Percentiles rank a stretch among this genome's conserved stretches.
These are phyloP conservation scores for Rhizoclosmatium globosum DNA, from an alignment of 192 early-diverging fungal genomes.

Conservation along the genomic window DNA sequence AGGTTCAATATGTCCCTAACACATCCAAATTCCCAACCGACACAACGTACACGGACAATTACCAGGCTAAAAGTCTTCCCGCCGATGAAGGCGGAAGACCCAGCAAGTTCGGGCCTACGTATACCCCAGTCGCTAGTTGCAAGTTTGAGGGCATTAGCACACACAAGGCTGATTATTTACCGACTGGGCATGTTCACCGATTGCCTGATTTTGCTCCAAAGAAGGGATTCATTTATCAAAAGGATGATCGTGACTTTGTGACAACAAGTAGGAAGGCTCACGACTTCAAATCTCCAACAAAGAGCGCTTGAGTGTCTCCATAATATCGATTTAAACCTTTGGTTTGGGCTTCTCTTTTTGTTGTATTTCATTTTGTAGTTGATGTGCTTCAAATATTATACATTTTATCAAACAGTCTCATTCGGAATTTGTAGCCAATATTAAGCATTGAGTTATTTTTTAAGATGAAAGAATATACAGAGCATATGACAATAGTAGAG, in stretches of 20 bases:
- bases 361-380: not conserved
- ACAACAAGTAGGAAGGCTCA: conserved; percentile 42
- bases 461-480: too few relatives aligned
- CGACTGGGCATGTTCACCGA: not conserved
- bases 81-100: not conserved
- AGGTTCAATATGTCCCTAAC: conserved; percentile 48
- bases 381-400: not conserved
- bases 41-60: conserved; percentile 47
- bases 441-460: too few relatives aligned
- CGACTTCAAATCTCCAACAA: not conserved
- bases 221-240: conserved; percentile 38
- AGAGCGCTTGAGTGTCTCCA: not conserved
- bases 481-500: too few relatives aligned
- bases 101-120: conserved; percentile 17
- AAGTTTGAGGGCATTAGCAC: conserved; percentile 54
- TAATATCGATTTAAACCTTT: not conserved
- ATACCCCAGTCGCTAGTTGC: conserved; percentile 20
- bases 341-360: not conserved
- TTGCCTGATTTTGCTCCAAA: conserved; percentile 52
- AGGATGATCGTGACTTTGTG: conserved; percentile 57
- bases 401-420: too few relatives aligned
- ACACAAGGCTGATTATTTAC: conserved; percentile 47
- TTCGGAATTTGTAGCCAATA: too few relatives aligned
- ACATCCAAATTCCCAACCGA: conserved; percentile 42
- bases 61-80: conserved; percentile 39